These are phyloP conservation scores for Nakaseomyces sp. DNA, from an alignment of 1,139 yeast genomes.

Conservation along the genomic window DNA sequence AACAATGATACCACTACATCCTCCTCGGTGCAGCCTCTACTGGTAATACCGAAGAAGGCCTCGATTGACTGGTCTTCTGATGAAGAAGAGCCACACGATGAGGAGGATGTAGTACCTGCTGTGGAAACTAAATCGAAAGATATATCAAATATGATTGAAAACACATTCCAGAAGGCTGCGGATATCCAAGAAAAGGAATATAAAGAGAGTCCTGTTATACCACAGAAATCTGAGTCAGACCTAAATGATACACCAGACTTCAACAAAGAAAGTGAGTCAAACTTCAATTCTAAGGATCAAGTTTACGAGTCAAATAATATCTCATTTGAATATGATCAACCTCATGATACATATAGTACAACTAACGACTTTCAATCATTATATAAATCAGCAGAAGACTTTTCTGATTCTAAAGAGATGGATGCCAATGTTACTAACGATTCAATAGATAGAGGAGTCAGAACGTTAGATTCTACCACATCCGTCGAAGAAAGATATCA, in stretches of 20 bases:
- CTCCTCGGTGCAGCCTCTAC: slow-evolving; percentile 41
- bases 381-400: slow-evolving; percentile 2
- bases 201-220: not conserved
- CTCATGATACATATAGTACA: slow-evolving; percentile 2
- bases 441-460: not conserved
- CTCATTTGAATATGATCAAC: slow-evolving; percentile 2
- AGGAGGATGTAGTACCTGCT: not conserved
- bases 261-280: not conserved
- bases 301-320: slow-evolving; percentile 1
- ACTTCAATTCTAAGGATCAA: not conserved
- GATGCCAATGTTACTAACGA: not conserved
- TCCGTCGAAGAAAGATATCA: slow-evolving; percentile 7
- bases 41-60: slow-evolving; percentile 69
- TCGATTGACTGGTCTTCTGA: slow-evolving; percentile 77
- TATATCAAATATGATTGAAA: slow-evolving; percentile 3
- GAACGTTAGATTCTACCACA: slow-evolving; percentile 1
- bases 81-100: slow-evolving; percentile 40
- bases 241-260: not conserved
- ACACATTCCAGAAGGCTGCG: slow-evolving; percentile 2
- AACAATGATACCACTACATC: slow-evolving; percentile 7
- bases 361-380: slow-evolving; percentile 3
- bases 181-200: slow-evolving; percentile 3
- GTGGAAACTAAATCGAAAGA: slow-evolving; percentile 3
- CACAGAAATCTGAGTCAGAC: not conserved
- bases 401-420: not conserved